Evolutionary conservation across 176 grass and related monocot species (phyloP).

Genomic region (Eremochloa ophiuroides): DNA sequence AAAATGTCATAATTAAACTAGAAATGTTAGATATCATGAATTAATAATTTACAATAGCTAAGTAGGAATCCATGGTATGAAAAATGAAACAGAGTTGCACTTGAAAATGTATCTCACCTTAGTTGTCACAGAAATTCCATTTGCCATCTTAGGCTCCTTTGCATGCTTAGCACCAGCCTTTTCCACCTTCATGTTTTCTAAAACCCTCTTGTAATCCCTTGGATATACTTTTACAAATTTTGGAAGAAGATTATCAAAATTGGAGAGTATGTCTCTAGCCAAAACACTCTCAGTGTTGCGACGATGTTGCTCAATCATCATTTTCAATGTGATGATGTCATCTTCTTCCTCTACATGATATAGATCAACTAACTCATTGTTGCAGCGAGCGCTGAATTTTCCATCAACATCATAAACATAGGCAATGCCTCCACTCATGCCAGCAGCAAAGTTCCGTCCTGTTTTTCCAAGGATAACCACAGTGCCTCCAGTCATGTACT

Average conservation of each 20-base stretch:
- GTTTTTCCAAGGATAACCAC: conserved; percentile 91
- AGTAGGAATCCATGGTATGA: neutral
- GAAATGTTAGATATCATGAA: neutral
- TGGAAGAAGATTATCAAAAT: conserved; percentile 72
- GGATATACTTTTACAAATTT: conserved; percentile 96
- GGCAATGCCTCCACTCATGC: conserved; percentile 94
- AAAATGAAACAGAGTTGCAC: conserved; percentile 6
- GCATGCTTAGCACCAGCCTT: conserved; percentile 40
- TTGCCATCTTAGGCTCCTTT: conserved; percentile 52
- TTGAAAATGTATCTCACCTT: conserved; percentile 48
- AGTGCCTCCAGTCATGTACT: conserved; percentile 98
- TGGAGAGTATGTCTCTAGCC: conserved; percentile 66
- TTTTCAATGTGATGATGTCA: conserved; percentile 77
- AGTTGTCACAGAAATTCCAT: conserved; percentile 48
- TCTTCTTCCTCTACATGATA: conserved; percentile 83
- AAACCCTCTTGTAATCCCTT: conserved; percentile 88
- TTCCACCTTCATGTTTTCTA: conserved; percentile 59
- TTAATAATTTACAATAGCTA: neutral
- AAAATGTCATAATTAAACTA: neutral
- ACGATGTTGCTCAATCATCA: conserved; percentile 98
- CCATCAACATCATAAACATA: conserved; percentile 95
- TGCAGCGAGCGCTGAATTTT: conserved; percentile 65
- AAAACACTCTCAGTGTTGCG: conserved; percentile 63
- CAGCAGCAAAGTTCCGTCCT: conserved; percentile 96
- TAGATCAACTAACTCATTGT: conserved; percentile 88